Base-by-base conservation (phyloP, 805 yeast species). In the Starmerella ratchasimensis region DNA sequence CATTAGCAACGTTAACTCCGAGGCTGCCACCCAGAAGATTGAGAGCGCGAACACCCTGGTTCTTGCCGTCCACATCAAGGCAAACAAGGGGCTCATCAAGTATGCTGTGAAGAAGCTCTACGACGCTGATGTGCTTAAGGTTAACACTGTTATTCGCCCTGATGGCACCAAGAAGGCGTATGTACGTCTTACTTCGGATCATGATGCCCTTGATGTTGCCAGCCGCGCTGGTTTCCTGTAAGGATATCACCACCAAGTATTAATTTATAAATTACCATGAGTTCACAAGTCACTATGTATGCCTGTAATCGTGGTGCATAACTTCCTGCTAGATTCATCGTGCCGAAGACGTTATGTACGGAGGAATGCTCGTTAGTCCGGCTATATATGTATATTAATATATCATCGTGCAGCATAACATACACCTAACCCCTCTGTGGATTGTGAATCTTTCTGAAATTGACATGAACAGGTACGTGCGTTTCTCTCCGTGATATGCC, bases 81-180 rank as follows among this genome's bases (percentile, higher is more conserved):
- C 98, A 64, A 90, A 90, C 95, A 90, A 90, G 77, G 68, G 79
- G 72, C 97, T 88, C 74, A 90, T 90, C 75, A 88, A 86, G 77
- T 72, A 76, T 61, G 98, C 98, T 55, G 93, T 90, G 61, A 88
- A 90, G 78, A 93, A 84, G 71, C 76, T 90, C 64, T 90, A 88
- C 77, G 86, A 81, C 63, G 97, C 88, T 61, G 97, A 90, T 55
- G 90, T 80, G 57, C 71, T 68, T 61, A 73, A 81, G 69, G 84
- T 90, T 64, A 86, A 90, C 88, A 90, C 98, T 58, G 75, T 90
- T 67, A 71, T 90, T 63, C 83, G 94, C 74, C 96, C 98, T 67
- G 86, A 90, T 70, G 98, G 98, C 69, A 80, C 96, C 74, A 90
- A 90, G 83, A 90, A 90, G 79, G 98, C 98, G 65, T 90, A 80